Evolutionary conservation across 768 basidiomycete species (phyloP), one percentile per base, ranked within the genome.

Genomic region (Auriscalpium vulgare): DNA sequence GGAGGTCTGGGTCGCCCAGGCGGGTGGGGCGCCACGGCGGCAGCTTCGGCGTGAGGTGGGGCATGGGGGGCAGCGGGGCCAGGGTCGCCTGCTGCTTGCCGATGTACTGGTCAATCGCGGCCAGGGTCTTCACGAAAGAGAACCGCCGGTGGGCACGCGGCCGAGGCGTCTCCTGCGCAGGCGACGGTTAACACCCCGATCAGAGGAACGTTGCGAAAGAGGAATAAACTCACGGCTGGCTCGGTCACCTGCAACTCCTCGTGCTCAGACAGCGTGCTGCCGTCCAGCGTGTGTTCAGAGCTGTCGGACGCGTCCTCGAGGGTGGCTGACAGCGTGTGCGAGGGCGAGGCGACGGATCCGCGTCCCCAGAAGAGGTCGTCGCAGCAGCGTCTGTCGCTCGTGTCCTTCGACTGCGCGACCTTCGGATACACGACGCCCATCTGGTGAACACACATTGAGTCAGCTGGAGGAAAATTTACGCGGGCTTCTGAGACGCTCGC

Each of bases 341-440:
- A 51, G 21, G 21, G 21, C 21, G 66, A 66, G 35, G 70, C 68
- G 54, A 75, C 66, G 13, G 40, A 63, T 40, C 57, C 65, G 51
- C 60, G 66, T 46, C 60, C 62, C 76, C 75, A 77, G 58, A 62
- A 71, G 38, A 75, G 62, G 58, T 77, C 76, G 23, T 64, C 64
- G n/a, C 66, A 73, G 19, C 56, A 58, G 54, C 53, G 64, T 49
- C 73, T 65, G 58, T 71, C 67, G 9, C 67, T 66, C 44, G 44
- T 56, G 50, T 69, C 72, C 56, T 70, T 75, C 37, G 63, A 62
- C 56, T 75, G 74, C 14, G 75, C 75, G 52, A 77, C 71, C 54
- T 65, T 70, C 34, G 76, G 76, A 55, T 75, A 77, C 19, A 66
- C 63, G 11, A 71, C 51, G 54, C 63, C 67, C 50, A 56, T 54